Base-by-base conservation (phyloP, 345 rosid genomes). In the Alliaria petiolata region DNA sequence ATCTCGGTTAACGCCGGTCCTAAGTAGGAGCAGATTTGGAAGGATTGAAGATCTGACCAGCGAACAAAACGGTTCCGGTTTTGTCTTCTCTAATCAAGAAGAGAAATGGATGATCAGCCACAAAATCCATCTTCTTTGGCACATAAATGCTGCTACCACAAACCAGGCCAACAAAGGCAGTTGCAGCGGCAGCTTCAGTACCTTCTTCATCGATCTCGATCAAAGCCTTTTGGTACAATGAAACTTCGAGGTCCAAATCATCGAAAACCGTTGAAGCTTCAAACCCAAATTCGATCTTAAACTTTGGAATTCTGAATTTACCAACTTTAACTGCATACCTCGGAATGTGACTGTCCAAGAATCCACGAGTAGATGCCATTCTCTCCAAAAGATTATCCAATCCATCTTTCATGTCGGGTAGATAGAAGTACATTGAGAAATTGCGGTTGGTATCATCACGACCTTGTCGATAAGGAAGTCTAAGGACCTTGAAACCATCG, bases 371-470 rank as follows among this genome's bases (percentile, higher is more conserved):
- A 5, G 42, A 58, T 70, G 50, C 2, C 56, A 58, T 58, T 5
- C 1, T 12, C 66, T 47, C 5, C 39, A 58, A 1, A 5, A 69
- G 66, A 25, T 15, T 0, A 36, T 47, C 10, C 49, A 69, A 12
- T 17, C 38, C 66, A 26, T 15, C 49, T 36, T n/a, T 45, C 19
- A 47, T 1, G 31, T 58, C 22, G 0, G 66, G 74, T 0, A 69
- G 74, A 69, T 69, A 69, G 40, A 58, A 58, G 36, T 16, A 16
- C 74, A 70, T 71, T 5, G 76, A 22, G 54, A 71, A 71, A 2
- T 0, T 1, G 0, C 52, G 52, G 1, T 3, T 13, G 6, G 2
- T 15, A 15, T 56, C 55, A 25, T 2, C 49, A 17, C 1, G 1
- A 19, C 40, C 60, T 26, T 2, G 51, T 11, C 4, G 2, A 9